A percentile compares a stretch with the other conserved stretches of the same genome.
These are phyloP conservation scores for Bryoglossum gracile DNA, from an alignment of 495 filamentous ascomycete genomes.

Conservation along the genomic window DNA sequence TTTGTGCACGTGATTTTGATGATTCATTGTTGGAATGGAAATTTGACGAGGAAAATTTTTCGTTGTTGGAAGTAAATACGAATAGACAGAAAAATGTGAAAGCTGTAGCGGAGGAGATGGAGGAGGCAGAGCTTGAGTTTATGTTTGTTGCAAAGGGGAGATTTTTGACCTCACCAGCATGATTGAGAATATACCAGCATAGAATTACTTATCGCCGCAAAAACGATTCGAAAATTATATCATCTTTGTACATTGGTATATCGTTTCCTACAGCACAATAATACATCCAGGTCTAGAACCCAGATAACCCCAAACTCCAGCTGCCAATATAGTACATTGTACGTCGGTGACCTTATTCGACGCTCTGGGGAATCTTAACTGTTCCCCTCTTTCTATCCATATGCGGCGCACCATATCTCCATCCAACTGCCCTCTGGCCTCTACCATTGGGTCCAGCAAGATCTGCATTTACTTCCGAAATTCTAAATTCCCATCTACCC, in stretches of 20 bases:
- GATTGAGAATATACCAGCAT: background rate
- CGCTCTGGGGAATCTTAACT: conserved; percentile 25
- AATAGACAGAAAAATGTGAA: no score
- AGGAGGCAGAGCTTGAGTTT: no score
- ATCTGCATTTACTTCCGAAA: conserved; percentile 54
- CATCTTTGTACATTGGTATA: conserved; percentile 11
- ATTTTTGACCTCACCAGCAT: no score
- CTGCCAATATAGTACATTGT: conserved; percentile 12
- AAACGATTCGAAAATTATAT: no score
- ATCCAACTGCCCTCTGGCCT: conserved; percentile 49
- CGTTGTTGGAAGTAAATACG: no score
- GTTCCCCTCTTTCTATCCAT: conserved; percentile 39
- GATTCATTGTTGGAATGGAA: no score
- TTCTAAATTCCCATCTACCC: conserved; percentile 73
- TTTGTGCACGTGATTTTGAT: no score
- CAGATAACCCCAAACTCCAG: conserved; percentile 8
- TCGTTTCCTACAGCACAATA: conserved; percentile 7
- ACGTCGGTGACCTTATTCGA: conserved; percentile 11
- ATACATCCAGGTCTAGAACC: background rate
- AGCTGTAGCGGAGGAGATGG: no score
- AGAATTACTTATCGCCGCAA: no score
- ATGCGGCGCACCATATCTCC: conserved; percentile 45
- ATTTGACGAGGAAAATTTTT: no score
- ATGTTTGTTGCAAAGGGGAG: no score
- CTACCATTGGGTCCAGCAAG: conserved; percentile 40